phyloP scores from a whole-genome alignment of 495 filamentous ascomycete species.

The Aspergillus steynii region DNA sequence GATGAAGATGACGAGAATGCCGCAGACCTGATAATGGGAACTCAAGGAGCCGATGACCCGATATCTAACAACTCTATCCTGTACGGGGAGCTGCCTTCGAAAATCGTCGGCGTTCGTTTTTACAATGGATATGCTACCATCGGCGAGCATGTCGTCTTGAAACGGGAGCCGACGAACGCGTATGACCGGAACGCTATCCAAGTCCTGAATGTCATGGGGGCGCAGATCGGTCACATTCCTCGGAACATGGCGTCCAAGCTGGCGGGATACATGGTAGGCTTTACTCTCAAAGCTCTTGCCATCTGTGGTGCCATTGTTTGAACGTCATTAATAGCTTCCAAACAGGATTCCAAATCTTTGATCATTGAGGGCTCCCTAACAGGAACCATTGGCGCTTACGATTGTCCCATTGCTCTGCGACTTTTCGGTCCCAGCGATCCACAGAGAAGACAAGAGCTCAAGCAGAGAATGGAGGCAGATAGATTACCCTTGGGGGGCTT shows the following conservation, averaged over 20 bases:
- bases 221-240: conserved; percentile 81
- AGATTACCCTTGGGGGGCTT: conserved; percentile 52
- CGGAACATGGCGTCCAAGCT: conserved; percentile 64
- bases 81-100: conserved; percentile 55
- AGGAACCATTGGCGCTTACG: conserved; percentile 61
- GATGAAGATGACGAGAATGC: conserved; percentile 45
- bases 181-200: conserved; percentile 81
- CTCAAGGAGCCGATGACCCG: conserved; percentile 46
- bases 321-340: not conserved
- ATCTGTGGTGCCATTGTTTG: not conserved
- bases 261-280: conserved; percentile 65
- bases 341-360: conserved; percentile 51
- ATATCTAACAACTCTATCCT: conserved; percentile 42
- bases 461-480: conserved; percentile 61
- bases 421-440: conserved; percentile 67
- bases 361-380: conserved; percentile 66
- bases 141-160: conserved; percentile 70
- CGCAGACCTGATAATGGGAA: conserved; percentile 29
- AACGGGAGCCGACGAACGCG: conserved; percentile 68
- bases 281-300: not conserved
- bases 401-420: conserved; percentile 68
- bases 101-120: conserved; percentile 80
- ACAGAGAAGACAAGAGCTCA: conserved; percentile 48
- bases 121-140: conserved; percentile 70
- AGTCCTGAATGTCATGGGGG: conserved; percentile 74